These are phyloP conservation scores for Stentor roeselii DNA, from an alignment of 73 alveolate genomes.

Conservation along the genomic window DNA sequence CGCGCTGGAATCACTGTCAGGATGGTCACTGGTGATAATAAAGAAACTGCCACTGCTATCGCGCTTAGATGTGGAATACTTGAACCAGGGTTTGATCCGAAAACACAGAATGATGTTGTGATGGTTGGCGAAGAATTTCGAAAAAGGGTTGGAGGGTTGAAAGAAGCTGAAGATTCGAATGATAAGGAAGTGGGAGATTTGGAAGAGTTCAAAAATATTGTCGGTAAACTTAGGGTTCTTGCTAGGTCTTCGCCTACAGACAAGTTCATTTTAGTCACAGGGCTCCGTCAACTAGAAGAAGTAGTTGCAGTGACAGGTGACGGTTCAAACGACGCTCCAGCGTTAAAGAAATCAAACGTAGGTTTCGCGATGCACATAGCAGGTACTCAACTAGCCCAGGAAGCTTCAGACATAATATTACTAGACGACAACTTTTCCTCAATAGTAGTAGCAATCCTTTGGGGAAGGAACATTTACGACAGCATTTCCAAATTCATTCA, in stretches of 20 bases:
- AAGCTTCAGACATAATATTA: slow-evolving; percentile 88
- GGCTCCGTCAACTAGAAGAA: slow-evolving; percentile 76
- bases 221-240: slow-evolving; percentile 70
- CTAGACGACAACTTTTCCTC: slow-evolving; percentile 92
- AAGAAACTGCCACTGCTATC: slow-evolving; percentile 90
- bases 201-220: slow-evolving; percentile 68
- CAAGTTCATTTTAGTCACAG: slow-evolving; percentile 86
- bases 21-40: slow-evolving; percentile 98
- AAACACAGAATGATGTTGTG: slow-evolving; percentile 34
- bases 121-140: slow-evolving; percentile 72
- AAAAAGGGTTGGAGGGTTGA: slow-evolving; percentile 66
- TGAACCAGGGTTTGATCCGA: background rate
- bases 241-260: slow-evolving; percentile 96
- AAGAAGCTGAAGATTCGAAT: slow-evolving; percentile 57
- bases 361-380: slow-evolving; percentile 90
- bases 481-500: slow-evolving; percentile 89
- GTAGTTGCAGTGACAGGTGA: slow-evolving; percentile 98
- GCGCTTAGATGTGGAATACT: slow-evolving; percentile 86
- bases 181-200: slow-evolving; percentile 54
- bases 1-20: slow-evolving; percentile 91
- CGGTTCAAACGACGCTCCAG: slow-evolving; percentile 98
- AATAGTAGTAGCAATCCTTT: slow-evolving; percentile 82
- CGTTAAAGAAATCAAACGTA: slow-evolving; percentile 87
- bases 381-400: slow-evolving; percentile 95
- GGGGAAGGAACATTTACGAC: slow-evolving; percentile 96